Percentiles rank a stretch among this genome's conserved stretches.
Evolutionary conservation across 2,329 filamentous ascomycete species (phyloP).

Genomic region (Fusarium concolor): DNA sequence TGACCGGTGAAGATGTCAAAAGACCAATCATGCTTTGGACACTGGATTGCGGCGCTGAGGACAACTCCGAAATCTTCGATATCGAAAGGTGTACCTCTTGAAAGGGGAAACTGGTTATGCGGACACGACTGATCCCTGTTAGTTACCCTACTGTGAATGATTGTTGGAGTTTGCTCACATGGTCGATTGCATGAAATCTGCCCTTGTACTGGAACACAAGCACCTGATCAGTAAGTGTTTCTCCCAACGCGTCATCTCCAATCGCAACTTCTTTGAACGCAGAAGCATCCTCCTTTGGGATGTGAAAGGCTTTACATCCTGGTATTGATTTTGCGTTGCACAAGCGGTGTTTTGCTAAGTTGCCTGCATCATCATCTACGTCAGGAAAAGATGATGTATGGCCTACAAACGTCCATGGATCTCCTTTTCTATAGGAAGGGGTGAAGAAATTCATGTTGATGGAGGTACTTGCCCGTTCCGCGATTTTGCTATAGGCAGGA

Average conservation of each 20-base stretch:
- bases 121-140: conserved; percentile 67
- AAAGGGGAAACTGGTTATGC: conserved; percentile 74
- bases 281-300: conserved; percentile 55
- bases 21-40: conserved; percentile 77
- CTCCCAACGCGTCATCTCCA: conserved; percentile 49
- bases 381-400: conserved; percentile 66
- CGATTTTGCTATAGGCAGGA: neutral
- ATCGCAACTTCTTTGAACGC: conserved; percentile 53
- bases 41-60: conserved; percentile 71
- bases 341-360: conserved; percentile 52
- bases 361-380: conserved; percentile 55
- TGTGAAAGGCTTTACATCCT: conserved; percentile 70
- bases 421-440: conserved; percentile 18
- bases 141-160: neutral
- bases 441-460: conserved; percentile 43
- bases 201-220: conserved; percentile 73
- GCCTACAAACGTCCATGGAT: conserved; percentile 66
- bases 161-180: conserved; percentile 62
- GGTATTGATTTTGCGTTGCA: conserved; percentile 57
- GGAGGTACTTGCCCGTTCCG: neutral
- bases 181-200: conserved; percentile 75
- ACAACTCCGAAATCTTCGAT: conserved; percentile 78
- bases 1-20: conserved; percentile 75
- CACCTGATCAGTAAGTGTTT: conserved; percentile 67
- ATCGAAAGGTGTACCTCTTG: conserved; percentile 71